Percentiles rank a stretch among this genome's conserved stretches.
These are phyloP conservation scores for Saturnispora bothae DNA, from an alignment of 805 yeast genomes.

Conservation along the genomic window DNA sequence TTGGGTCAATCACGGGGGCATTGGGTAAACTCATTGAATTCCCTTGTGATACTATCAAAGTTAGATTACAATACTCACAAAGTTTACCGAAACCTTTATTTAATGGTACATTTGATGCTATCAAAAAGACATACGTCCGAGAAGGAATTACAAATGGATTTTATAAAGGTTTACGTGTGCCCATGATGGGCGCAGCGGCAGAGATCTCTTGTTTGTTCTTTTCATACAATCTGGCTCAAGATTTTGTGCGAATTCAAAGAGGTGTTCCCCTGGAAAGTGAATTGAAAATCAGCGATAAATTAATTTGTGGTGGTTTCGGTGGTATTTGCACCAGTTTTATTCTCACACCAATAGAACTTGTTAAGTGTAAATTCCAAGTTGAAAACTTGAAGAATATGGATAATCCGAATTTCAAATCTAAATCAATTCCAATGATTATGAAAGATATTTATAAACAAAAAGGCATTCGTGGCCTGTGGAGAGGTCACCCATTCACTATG, in stretches of 20 bases:
- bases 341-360: conserved; percentile 83
- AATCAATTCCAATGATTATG: conserved; percentile 28
- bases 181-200: conserved; percentile 80
- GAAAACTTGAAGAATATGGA: conserved; percentile 27
- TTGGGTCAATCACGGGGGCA: conserved; percentile 63
- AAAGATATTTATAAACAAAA: conserved; percentile 29
- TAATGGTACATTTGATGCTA: conserved; percentile 55
- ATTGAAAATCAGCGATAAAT: conserved; percentile 21
- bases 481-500: conserved; percentile 75
- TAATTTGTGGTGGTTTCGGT: conserved; percentile 68
- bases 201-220: conserved; percentile 78
- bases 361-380: conserved; percentile 85
- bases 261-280: conserved; percentile 15
- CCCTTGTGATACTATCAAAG: conserved; percentile 91
- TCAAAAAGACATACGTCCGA: conserved; percentile 43
- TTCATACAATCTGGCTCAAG: conserved; percentile 42
- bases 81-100: conserved; percentile 42
- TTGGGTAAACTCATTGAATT: conserved; percentile 77
- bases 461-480: conserved; percentile 75
- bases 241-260: conserved; percentile 23
- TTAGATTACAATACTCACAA: conserved; percentile 65
- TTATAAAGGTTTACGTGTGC: conserved; percentile 71
- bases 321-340: conserved; percentile 78
- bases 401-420: conserved; percentile 15
- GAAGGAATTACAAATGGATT: conserved; percentile 71